phyloP scores from a whole-genome alignment of 306 rosid species.

The Ormosia semicastrata region DNA sequence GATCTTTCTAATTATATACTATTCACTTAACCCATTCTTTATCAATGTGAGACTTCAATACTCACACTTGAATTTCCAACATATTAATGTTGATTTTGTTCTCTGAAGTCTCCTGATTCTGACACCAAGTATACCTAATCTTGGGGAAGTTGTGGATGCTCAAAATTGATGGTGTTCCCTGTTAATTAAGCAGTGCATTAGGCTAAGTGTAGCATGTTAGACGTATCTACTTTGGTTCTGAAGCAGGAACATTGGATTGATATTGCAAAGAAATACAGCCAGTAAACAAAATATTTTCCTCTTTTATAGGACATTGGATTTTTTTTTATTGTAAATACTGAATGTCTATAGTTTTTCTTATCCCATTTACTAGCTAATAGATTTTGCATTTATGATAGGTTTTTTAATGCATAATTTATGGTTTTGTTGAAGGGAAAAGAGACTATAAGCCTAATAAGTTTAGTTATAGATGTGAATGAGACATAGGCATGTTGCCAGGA shows the following conservation, averaged over 20 bases:
- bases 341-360: neutral
- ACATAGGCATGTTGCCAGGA: neutral
- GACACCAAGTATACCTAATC: neutral
- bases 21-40: no score
- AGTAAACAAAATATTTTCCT: neutral
- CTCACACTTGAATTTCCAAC: no score
- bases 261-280: neutral
- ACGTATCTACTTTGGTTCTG: neutral
- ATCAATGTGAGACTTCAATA: no score
- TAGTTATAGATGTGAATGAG: neutral
- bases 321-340: neutral
- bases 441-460: neutral
- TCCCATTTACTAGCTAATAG: neutral
- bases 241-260: neutral
- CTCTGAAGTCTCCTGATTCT: neutral
- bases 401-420: constrained; percentile 15
- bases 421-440: neutral
- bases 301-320: neutral
- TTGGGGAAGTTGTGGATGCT: neutral
- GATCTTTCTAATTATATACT: no score
- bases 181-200: neutral
- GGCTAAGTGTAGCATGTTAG: neutral
- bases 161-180: neutral
- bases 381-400: neutral
- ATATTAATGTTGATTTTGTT: neutral